Conservation (phyloP, 139 green algal species). For the Ettlia oleoabundans region DNA sequence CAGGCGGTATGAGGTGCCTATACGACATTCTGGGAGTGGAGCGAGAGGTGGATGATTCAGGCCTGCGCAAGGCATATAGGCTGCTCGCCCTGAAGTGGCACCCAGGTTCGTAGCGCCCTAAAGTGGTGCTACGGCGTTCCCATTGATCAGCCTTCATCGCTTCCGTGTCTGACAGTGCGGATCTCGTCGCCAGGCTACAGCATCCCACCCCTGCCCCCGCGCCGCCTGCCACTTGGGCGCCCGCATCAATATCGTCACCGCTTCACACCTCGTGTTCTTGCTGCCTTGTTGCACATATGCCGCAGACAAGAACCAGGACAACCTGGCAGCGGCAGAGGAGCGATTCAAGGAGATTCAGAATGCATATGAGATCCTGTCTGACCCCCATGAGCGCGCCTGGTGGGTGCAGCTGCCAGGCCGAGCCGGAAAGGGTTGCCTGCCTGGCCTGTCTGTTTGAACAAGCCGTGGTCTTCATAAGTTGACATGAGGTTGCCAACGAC, state of each 20-base stretch:
- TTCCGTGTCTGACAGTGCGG: too few species aligned
- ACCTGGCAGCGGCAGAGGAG: constrained; percentile 74
- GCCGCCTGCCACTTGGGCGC: too few species aligned
- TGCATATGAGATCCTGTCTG: constrained; percentile 94
- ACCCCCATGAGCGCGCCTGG: constrained; percentile 93
- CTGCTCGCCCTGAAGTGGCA: constrained; percentile 61
- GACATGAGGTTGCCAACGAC: neutral
- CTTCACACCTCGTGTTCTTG: too few species aligned
- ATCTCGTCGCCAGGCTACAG: too few species aligned
- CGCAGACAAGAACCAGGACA: constrained; percentile 91
- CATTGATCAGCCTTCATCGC: too few species aligned
- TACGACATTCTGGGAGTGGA: constrained; percentile 86
- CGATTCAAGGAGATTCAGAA: constrained; percentile 95
- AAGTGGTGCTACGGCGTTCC: constrained; percentile 28
- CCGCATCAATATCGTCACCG: too few species aligned
- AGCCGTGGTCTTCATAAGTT: too few species aligned
- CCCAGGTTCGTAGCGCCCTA: too few species aligned
- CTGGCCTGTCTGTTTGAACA: neutral
- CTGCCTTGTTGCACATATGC: neutral
- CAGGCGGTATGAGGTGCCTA: constrained; percentile 75
- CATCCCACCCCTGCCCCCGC: too few species aligned
- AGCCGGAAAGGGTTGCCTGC: neutral
- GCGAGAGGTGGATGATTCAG: constrained; percentile 64
- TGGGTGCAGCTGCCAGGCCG: constrained; percentile 18
- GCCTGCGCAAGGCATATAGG: constrained; percentile 80